Conservation (phyloP, 495 filamentous ascomycete species). For the Pseudomonodictys pantanalensis region DNA sequence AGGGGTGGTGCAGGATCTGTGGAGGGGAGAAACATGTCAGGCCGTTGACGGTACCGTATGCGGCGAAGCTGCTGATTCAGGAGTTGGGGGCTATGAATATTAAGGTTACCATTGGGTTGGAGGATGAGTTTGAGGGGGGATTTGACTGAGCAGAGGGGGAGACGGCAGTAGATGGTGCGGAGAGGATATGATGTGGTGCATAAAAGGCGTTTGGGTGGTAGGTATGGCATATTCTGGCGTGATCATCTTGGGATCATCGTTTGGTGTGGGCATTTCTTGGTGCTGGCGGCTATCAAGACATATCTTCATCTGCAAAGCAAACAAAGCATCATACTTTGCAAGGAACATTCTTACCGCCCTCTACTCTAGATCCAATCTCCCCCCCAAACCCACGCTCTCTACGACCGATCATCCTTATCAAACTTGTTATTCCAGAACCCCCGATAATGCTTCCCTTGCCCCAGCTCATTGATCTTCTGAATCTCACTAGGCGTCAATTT, state of each 20-base stretch:
- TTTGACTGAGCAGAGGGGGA: conserved; percentile 2
- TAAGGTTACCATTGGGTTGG: conserved; percentile 75
- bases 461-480: conserved; percentile 58
- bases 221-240: too few species aligned
- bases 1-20: conserved; percentile 89
- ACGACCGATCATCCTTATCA: conserved; percentile 55
- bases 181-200: too few species aligned
- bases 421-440: conserved; percentile 66
- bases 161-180: too few species aligned
- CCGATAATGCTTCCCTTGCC: conserved; percentile 65
- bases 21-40: conserved; percentile 74
- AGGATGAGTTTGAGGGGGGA: conserved; percentile 78
- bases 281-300: too few species aligned
- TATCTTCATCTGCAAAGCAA: too few species aligned
- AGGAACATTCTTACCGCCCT: background rate
- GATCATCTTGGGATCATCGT: too few species aligned
- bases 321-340: too few species aligned
- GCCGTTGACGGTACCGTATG: conserved; percentile 97
- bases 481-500: conserved; percentile 71
- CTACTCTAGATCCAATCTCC: background rate
- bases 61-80: conserved; percentile 94
- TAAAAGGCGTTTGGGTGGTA: too few species aligned
- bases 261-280: too few species aligned
- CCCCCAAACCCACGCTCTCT: background rate
- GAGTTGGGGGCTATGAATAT: conserved; percentile 98